These are phyloP conservation scores for Zelonia costaricensis DNA, from an alignment of 208 protist species.

Conservation along the genomic window DNA sequence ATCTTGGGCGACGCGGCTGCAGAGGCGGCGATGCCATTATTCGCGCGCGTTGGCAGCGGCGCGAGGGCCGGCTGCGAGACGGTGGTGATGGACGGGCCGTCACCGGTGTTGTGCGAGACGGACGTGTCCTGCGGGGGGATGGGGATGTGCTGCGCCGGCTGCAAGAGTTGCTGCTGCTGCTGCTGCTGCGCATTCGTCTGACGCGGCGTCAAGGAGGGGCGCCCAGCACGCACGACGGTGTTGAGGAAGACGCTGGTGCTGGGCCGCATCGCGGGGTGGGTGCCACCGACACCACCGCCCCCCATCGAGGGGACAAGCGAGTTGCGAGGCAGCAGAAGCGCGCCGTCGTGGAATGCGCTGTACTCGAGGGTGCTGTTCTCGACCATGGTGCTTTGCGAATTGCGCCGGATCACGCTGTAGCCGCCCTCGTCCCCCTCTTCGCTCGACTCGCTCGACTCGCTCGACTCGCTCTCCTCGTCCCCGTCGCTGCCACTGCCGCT, in stretches of 20 bases:
- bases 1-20: too few species aligned
- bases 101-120: background rate
- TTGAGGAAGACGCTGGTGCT: background rate
- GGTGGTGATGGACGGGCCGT: background rate
- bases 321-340: background rate
- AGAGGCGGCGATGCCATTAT: too few species aligned
- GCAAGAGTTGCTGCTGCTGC: too few species aligned
- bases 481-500: conserved; percentile 11
- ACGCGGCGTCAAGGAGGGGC: background rate
- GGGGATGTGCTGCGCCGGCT: too few species aligned
- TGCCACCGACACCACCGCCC: background rate
- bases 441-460: too few species aligned
- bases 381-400: conserved; percentile 3
- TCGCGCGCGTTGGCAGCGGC: background rate
- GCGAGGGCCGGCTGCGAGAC: background rate
- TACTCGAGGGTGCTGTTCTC: conserved; percentile 20
- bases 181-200: too few species aligned
- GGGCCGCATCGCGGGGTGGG: background rate
- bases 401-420: conserved; percentile 21
- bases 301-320: background rate
- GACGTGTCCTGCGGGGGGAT: background rate
- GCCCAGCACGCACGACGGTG: too few species aligned
- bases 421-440: conserved; percentile 22
- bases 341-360: conserved; percentile 19
- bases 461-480: conserved; percentile 1